These are phyloP conservation scores for Rosa multiflora DNA, from an alignment of 306 rosid species.

Conservation along the genomic window DNA sequence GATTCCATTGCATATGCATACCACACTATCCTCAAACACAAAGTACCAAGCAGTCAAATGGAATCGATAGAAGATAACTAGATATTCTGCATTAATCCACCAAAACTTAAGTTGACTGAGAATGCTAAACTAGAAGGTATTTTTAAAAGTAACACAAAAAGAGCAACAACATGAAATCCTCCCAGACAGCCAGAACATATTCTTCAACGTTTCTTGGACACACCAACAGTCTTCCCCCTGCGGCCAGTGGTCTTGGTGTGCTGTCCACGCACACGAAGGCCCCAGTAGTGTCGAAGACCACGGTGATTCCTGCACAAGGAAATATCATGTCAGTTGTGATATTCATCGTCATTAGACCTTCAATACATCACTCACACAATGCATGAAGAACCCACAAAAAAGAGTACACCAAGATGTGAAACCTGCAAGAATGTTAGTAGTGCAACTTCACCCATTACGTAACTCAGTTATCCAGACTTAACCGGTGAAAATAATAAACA, in stretches of 20 bases:
- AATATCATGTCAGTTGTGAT: neutral
- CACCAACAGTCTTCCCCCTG: conserved; percentile 98
- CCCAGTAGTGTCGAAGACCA: conserved; percentile 99
- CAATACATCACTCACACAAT: neutral
- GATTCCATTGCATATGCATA: conserved; percentile 13
- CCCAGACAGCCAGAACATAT: conserved; percentile 13
- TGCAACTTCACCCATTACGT: too few relatives aligned
- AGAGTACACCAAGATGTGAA: neutral
- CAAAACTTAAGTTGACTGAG: conserved; percentile 25
- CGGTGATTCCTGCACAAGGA: conserved; percentile 88
- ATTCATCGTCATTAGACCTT: neutral
- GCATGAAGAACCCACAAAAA: neutral
- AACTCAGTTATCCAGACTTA: too few relatives aligned
- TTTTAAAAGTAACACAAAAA: conserved; percentile 23
- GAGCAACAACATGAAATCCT: conserved; percentile 19
- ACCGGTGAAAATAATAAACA: too few relatives aligned
- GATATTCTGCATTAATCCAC: conserved; percentile 22
- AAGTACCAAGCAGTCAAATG: conserved; percentile 2
- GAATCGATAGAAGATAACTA: conserved; percentile 10
- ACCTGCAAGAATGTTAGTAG: too few relatives aligned
- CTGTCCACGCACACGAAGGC: conserved; percentile 99
- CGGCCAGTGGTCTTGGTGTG: conserved; percentile 99
- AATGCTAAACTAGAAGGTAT: conserved; percentile 21
- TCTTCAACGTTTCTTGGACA: conserved; percentile 87
- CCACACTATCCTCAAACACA: conserved; percentile 19